These are phyloP conservation scores for Naematelia aurantialba DNA, from an alignment of 768 basidiomycete genomes.

Conservation along the genomic window DNA sequence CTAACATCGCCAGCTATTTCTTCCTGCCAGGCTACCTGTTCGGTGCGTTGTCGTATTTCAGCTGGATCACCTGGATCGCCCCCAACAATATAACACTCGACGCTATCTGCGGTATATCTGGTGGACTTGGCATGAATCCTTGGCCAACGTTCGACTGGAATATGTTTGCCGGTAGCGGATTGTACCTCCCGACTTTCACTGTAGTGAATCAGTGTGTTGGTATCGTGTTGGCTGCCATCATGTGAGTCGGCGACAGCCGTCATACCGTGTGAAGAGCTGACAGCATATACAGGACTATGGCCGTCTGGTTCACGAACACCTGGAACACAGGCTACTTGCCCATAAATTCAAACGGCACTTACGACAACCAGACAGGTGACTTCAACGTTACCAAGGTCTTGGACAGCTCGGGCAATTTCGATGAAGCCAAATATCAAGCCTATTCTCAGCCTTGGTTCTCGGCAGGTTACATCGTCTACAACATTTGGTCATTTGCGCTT, in stretches of 20 bases:
- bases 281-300: slow-evolving; percentile 5
- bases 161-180: slow-evolving; percentile 28
- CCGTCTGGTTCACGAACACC: slow-evolving; percentile 28
- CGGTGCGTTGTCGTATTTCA: slow-evolving; percentile 31
- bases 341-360: slow-evolving; percentile 49
- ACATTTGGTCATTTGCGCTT: slow-evolving; percentile 52
- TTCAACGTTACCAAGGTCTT: slow-evolving; percentile 56
- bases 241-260: too few relatives aligned
- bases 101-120: slow-evolving; percentile 39
- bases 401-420: slow-evolving; percentile 52
- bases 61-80: slow-evolving; percentile 53
- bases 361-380: slow-evolving; percentile 54
- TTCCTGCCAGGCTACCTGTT: slow-evolving; percentile 41
- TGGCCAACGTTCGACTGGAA: slow-evolving; percentile 53
- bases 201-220: slow-evolving; percentile 52
- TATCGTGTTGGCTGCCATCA: slow-evolving; percentile 24
- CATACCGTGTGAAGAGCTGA: too few relatives aligned
- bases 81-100: slow-evolving; percentile 49
- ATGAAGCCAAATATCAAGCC: slow-evolving; percentile 54
- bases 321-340: slow-evolving; percentile 49
- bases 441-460: slow-evolving; percentile 54
- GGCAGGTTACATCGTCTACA: slow-evolving; percentile 47
- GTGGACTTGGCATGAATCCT: slow-evolving; percentile 48
- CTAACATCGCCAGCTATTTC: slow-evolving; percentile 43
- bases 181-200: slow-evolving; percentile 51